Conservation (phyloP, 257 asterid species). For the Solanum medicagineum region DNA sequence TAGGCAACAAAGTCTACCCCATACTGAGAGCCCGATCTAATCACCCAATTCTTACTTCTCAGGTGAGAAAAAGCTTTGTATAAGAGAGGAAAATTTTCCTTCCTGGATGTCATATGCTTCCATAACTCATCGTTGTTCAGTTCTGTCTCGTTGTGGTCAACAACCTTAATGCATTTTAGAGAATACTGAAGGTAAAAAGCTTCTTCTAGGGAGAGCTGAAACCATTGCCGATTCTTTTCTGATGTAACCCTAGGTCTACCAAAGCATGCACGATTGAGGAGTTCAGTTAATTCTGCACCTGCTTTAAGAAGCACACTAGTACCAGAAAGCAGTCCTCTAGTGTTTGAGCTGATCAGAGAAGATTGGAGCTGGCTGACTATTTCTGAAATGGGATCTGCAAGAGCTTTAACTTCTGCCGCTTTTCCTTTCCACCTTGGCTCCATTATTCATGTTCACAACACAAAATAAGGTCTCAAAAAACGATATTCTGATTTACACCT, state of each 20-base stretch:
- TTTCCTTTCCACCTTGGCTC: constrained; percentile 45
- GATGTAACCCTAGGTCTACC: constrained; percentile 43
- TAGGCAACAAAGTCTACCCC: constrained; percentile 79
- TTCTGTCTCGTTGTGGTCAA: constrained; percentile 19
- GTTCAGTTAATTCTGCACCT: constrained; percentile 34
- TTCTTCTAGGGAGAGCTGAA: constrained; percentile 56
- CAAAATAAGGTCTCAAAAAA: background rate
- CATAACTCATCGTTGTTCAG: constrained; percentile 37
- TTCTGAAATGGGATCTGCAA: constrained; percentile 28
- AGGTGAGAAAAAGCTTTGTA: constrained; percentile 66
- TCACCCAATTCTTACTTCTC: constrained; percentile 74
- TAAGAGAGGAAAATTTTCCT: constrained; percentile 18
- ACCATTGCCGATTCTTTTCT: constrained; percentile 57
- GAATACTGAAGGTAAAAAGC: constrained; percentile 45
- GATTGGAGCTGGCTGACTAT: constrained; percentile 39
- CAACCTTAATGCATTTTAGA: constrained; percentile 45
- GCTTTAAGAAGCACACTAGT: constrained; percentile 43
- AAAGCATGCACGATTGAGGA: constrained; percentile 48
- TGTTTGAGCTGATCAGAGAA: constrained; percentile 32
- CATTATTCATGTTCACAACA: constrained; percentile 7
- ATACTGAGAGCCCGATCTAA: constrained; percentile 55
- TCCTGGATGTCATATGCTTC: constrained; percentile 28
- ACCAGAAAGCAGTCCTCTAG: constrained; percentile 48
- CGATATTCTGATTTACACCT: background rate
- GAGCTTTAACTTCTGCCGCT: constrained; percentile 28